phyloP scores from a whole-genome alignment of 495 filamentous ascomycete species.

The Xylaria grammica region DNA sequence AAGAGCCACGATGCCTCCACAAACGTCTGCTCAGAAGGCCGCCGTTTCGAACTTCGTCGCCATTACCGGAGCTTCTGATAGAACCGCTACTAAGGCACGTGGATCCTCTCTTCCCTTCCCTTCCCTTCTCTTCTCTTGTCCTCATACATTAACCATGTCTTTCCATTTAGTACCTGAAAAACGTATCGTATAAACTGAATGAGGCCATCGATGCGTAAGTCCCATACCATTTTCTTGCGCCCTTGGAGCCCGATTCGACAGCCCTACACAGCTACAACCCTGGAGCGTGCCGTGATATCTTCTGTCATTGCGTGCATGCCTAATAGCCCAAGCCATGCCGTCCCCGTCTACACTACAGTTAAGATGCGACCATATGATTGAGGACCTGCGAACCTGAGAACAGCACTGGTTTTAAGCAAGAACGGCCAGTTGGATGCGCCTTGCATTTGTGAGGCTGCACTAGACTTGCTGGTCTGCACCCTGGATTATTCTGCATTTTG shows the following conservation, averaged over 20 bases:
- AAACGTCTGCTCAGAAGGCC: conserved; percentile 52
- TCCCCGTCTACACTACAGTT: background rate
- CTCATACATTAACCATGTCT: conserved; percentile 29
- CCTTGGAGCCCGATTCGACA: conserved; percentile 1
- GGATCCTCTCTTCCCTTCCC: background rate
- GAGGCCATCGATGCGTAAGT: conserved; percentile 59
- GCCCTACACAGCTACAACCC: background rate
- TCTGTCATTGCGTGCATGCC: background rate
- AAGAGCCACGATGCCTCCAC: conserved; percentile 49
- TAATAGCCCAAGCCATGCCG: no score
- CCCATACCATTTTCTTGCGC: conserved; percentile 14
- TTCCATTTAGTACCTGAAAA: conserved; percentile 43
- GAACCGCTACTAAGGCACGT: conserved; percentile 57
- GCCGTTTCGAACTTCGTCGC: conserved; percentile 56
- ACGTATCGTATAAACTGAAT: conserved; percentile 52
- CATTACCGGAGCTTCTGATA: conserved; percentile 59
- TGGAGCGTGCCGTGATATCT: background rate
- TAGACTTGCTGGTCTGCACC: background rate
- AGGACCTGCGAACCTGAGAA: background rate
- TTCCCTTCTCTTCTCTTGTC: conserved; percentile 10
- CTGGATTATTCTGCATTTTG: background rate
- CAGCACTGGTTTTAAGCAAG: background rate
- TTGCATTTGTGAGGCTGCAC: background rate
- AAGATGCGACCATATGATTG: background rate
- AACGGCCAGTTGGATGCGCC: background rate